Percentiles rank a stretch among this genome's conserved stretches.
Evolutionary conservation across 108 stramenopile species (phyloP).

Genomic region (Parietichytrium sp.): DNA sequence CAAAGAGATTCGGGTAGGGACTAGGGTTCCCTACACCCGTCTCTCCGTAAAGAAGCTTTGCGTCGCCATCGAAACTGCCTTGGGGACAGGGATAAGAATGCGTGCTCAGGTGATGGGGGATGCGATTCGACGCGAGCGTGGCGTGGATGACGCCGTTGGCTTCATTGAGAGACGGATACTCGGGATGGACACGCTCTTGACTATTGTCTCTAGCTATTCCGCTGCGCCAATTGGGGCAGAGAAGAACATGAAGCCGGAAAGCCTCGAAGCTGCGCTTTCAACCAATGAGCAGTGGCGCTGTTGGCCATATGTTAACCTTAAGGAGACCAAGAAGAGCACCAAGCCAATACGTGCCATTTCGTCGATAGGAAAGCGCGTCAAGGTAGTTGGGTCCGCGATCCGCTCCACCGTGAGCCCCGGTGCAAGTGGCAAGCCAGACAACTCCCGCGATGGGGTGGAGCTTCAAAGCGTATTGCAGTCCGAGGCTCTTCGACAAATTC

Average conservation of each 20-base stretch:
- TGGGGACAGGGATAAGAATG: conserved; percentile 27
- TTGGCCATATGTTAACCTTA: conserved; percentile 15
- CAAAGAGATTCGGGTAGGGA: not conserved
- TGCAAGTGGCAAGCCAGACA: no score
- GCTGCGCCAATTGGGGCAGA: not conserved
- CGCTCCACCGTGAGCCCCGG: not conserved
- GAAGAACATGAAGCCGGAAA: not conserved
- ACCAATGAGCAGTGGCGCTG: not conserved
- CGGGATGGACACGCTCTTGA: not conserved
- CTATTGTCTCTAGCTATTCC: not conserved
- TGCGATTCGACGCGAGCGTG: not conserved
- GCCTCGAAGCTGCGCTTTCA: not conserved
- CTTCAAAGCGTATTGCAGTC: no score
- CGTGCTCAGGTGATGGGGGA: conserved; percentile 22
- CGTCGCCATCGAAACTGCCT: conserved; percentile 28
- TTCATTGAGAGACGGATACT: not conserved
- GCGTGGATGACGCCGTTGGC: conserved; percentile 1
- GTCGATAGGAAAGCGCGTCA: not conserved
- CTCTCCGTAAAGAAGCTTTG: conserved; percentile 6
- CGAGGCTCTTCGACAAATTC: no score
- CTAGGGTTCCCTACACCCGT: not conserved
- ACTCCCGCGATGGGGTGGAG: no score
- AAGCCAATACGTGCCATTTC: not conserved
- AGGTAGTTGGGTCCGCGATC: not conserved
- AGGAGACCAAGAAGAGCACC: not conserved